Base-by-base conservation (phyloP, 2,329 filamentous ascomycete genomes). In the Chaetomium sp. region DNA sequence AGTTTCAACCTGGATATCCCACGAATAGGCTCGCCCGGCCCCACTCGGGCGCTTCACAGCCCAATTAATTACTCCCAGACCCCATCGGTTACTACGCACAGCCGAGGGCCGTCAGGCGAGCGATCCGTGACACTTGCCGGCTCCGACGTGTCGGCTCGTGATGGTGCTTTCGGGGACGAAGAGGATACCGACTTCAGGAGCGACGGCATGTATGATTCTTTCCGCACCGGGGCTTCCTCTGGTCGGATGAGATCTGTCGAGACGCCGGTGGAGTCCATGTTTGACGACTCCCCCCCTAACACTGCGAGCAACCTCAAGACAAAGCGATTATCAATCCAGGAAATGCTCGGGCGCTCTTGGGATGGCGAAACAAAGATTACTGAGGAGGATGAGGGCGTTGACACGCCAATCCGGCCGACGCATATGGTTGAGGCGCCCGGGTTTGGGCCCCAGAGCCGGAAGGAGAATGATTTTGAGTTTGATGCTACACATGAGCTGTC, bases 151-250 rank as follows among this genome's bases (percentile, higher is more conserved):
- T 89, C 92, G 65, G 80, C 80, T 67, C 85, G 86, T 69, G 86
- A 84, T 55, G 84, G 88, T 70, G 80, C 78, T n/a, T 91, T 87
- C 12, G 85, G 85, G 25, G 90, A 92, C 64, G 90, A 92, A 62
- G 89, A 92, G 71, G 90, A 92, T 71, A 88, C 87, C n/a, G 90
- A 92, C 74, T 87, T 89, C 72, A 89, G 87, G 77, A 92, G 90
- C 74, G 90, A 93, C 71, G 91, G 87, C 21, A 82, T 90, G 63
- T 93, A 87, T 75, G 91, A 93, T 78, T 93, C 90, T 33, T 78
- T 92, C 70, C 87, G 89, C 60, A 93, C 90, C 19, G 65, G 68
- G 6, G 82, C 85, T 65, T 88, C 85, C 47, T 92, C 90, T 10
- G 83, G 85, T 67, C 89, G 87, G 67, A 82, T 85, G 61, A 85